Base-by-base conservation (phyloP, 139 green algal genomes). In the Chlorella sp. region DNA sequence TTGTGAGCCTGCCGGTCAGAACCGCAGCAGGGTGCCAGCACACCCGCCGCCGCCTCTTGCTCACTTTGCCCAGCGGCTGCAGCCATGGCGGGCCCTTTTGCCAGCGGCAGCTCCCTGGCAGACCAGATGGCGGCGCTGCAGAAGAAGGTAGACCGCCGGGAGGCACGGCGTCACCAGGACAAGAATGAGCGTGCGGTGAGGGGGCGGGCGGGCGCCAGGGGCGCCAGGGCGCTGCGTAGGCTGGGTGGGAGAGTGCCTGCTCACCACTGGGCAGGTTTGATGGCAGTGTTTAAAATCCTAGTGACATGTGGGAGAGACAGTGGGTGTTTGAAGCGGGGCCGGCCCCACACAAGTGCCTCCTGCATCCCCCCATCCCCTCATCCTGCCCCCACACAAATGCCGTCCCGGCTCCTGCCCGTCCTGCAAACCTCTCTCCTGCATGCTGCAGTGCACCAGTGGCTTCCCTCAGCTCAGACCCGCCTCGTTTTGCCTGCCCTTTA, bases 101-200 rank as follows among this genome's bases (percentile, higher is more conserved):
- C 18, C 83, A 32, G 26, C 78, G 64, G n/a, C 83, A 40, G 26
- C 78, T 84, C 83, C 0, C 88, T 87, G 81, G 34, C 81, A 2
- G 80, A 86, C 18, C 80, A 86, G 48, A 86, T 87, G 88, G 66
- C 53, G 40, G n/a, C 28, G 18, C 77, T 89, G 75, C 75, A 89
- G 60, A 82, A 89, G 57, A n/a, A n/a, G 26, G 57, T 89, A 73
- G 68, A 83, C 57, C 14, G n/a, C 1, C 75, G 86, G 0, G 86
- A 89, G 76, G 69, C 83, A 39, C 53, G 76, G 30, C 86, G 86
- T 9, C 57, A 11, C 19, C 4, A 53, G 1, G 85, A 89, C 42
- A 73, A 53, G 15, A 12, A 71, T 2, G 42, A 64, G 11, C 71
- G 85, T 21, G 28, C 73, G 73, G 85, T 89, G 85, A 69, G 71